Base-by-base conservation (phyloP, 306 rosid genomes). In the Calophaca sinica region DNA sequence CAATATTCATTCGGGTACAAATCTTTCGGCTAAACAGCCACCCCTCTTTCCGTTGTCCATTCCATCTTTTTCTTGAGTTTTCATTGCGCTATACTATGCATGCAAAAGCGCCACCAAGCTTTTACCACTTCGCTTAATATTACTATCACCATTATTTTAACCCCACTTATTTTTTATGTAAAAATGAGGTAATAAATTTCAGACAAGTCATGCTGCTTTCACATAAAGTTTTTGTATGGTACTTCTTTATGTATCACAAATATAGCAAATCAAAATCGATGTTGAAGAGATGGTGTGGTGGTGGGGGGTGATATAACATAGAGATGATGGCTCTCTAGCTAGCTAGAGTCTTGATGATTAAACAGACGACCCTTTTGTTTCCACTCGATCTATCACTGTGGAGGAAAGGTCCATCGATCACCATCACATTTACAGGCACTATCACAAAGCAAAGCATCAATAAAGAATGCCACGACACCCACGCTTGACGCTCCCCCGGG, bases 401-500 rank as follows among this genome's bases (percentile, higher is more conserved):
- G 48, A 42, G 76, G 84, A 59, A 79, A 77, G 84, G 93, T 83
- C 87, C 85, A 83, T 74, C 76, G 72, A 41, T 6, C 4, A 36
- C 41, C 45, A 41, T 42, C 48, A 42, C 48, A 42, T 7, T 42
- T 11, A 42, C 70, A 70, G 84, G 52, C 96, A 88, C 93, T 76
- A 85, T 44, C 88, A 55, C 67, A 80, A 68, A 82, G 75, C 42
- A 80, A 80, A 82, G 75, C 86, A 58, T 70, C 75, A 70, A 78
- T 48, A 78, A 83, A 70, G 83, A 86, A 75, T 6, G 62, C 35
- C 66, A 87, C 64, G 62, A 79, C 79, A 84, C 5, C 67, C 82
- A 79, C 79, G 79, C 90, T 87, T 83, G 84, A 80, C 81, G 84
- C 93, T 87, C 88, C 90, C 88, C 93, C 91, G 89, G 82, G 86